Base-by-base conservation (phyloP, 768 basidiomycete species). In the Kockovaella imperatae region DNA sequence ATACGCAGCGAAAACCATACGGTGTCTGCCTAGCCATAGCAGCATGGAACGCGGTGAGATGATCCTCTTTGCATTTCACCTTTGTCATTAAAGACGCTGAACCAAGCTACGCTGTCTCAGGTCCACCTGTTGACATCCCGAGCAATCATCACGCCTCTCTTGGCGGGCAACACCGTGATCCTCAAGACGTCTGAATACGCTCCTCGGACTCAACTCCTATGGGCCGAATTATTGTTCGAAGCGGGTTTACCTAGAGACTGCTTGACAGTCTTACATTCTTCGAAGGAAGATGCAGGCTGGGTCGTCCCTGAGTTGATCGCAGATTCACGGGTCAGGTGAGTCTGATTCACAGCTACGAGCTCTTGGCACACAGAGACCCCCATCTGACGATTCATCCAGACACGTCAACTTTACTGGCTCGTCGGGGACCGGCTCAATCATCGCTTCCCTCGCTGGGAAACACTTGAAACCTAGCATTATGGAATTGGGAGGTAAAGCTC, bases 171-270 rank as follows among this genome's bases (percentile, higher is more conserved):
- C 58, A 56, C 64, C 5, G 59, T 61, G 35, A 29, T 69, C 14
- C 46, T 68, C 28, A 69, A 69, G 42, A 64, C 70, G 15, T 59
- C 54, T 21, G 69, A 70, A 42, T 51, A 54, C 34, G 58, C 58
- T 7, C 72, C 72, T 1, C 44, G 51, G 6, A 57, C 59, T 4
- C 70, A 72, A 35, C 49, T 51, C 31, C 50, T 59, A 25, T 49
- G 68, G 23, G 66, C 63, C 20, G 46, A 70, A 29, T 44, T 72
- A 34, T 57, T 73, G 50, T 49, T 56, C 25, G 67, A 74, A 62
- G 80, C 80, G 0, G 80, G 82, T 1, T 60, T 83, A 0, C 81
- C 81, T 4, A 62, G 69, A 14, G 80, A 79, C 7, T 79, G 80
- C 7, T 54, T 82, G 5, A 80, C 80, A 53, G 76, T 46, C 3